phyloP scores from a whole-genome alignment of 169 alveolate genomes.

The Plasmodium gaboni region DNA sequence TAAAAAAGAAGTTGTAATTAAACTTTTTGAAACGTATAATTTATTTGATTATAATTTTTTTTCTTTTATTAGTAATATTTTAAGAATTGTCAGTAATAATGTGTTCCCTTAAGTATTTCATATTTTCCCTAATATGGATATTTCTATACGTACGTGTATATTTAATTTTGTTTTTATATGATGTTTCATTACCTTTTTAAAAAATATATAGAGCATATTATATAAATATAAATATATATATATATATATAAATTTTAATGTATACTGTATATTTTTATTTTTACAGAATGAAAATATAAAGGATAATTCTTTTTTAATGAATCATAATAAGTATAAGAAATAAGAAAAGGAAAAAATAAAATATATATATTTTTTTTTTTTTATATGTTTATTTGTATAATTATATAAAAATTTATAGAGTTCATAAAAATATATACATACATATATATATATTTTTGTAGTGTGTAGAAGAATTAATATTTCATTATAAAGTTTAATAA shows the following conservation, averaged over 20 bases:
- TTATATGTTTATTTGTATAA: neutral
- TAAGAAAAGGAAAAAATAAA: neutral
- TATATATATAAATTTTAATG: no score
- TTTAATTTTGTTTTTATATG: neutral
- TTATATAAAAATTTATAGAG: neutral
- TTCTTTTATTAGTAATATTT: neutral
- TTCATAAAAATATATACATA: neutral
- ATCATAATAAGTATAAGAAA: constrained; percentile 19
- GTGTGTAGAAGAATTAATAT: neutral
- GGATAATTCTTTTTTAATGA: constrained; percentile 24
- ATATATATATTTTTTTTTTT: neutral
- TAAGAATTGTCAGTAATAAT: constrained; percentile 8
- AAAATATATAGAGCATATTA: neutral
- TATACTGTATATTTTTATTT: neutral
- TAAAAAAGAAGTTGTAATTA: no score
- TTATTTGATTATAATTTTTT: neutral
- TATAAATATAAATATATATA: constrained; percentile 9
- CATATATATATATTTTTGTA: neutral
- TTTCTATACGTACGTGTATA: constrained; percentile 42
- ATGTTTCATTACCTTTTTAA: no score
- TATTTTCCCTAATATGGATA: constrained; percentile 36
- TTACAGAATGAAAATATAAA: constrained; percentile 22
- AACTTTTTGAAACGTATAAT: no score
- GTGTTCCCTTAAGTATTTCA: constrained; percentile 43
- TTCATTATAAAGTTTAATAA: neutral